Evolutionary conservation across 164 flowering plant species (phyloP).

Genomic region (Nymphaea colorata): DNA sequence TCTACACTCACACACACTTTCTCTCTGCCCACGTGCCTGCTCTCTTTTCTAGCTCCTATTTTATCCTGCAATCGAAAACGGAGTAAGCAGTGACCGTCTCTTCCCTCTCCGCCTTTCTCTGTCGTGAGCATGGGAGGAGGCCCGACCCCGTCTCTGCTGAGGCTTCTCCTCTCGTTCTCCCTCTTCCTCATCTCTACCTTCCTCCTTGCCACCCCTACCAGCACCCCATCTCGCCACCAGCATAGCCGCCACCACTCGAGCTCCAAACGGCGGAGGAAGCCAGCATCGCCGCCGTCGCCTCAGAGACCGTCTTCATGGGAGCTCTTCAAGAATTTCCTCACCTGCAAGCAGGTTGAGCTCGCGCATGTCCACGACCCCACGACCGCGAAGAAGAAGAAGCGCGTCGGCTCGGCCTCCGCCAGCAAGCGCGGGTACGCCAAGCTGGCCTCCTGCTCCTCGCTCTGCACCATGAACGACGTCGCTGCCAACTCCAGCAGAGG

Average conservation of each 20-base stretch:
- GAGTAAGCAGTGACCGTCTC: not conserved
- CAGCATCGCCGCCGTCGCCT: constrained; percentile 5
- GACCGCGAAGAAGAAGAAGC: constrained; percentile 1
- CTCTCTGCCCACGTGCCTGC: not conserved
- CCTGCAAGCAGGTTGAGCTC: constrained; percentile 64
- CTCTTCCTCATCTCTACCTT: constrained; percentile 51
- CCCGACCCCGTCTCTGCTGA: constrained; percentile 3
- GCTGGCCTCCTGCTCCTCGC: constrained; percentile 58
- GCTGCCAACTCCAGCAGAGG: constrained; percentile 52
- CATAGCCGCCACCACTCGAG: constrained; percentile 9
- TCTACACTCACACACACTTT: not conserved
- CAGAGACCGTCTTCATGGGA: constrained; percentile 70
- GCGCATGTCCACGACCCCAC: constrained; percentile 56
- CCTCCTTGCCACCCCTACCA: constrained; percentile 19
- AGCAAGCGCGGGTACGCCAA: constrained; percentile 29
- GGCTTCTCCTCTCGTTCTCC: constrained; percentile 9
- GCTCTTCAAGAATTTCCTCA: constrained; percentile 74
- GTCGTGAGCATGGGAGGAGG: not conserved
- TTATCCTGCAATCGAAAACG: not conserved
- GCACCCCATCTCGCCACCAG: not conserved
- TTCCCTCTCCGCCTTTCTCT: not conserved
- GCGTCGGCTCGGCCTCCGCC: not conserved
- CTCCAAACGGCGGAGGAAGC: constrained; percentile 21
- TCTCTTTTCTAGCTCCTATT: not conserved
- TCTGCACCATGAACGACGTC: constrained; percentile 71